Percentiles rank a stretch among this genome's conserved stretches.
Conservation (phyloP, 208 protist genomes). For the Leishmania lainsoni region DNA sequence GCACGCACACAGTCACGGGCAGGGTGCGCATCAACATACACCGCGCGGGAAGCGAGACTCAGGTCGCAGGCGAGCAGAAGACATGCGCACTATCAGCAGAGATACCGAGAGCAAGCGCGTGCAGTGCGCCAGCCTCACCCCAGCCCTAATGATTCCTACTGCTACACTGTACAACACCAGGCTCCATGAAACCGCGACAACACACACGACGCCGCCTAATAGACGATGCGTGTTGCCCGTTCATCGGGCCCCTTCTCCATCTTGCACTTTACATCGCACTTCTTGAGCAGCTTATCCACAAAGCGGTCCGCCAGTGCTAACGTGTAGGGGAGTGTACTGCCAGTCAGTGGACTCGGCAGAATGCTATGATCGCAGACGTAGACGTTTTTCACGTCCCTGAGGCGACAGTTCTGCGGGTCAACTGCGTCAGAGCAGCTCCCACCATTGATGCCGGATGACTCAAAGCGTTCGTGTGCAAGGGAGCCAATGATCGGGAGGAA, state of each 20-base stretch:
- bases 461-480: constrained; percentile 52
- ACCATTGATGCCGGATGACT: constrained; percentile 73
- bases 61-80: neutral
- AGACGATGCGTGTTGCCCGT: constrained; percentile 60
- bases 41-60: neutral
- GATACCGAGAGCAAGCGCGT: neutral
- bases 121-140: neutral
- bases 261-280: constrained; percentile 44
- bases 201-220: constrained; percentile 26
- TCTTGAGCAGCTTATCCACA: constrained; percentile 60
- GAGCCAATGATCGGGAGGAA: constrained; percentile 51
- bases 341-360: constrained; percentile 52
- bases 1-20: neutral
- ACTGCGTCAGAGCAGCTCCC: constrained; percentile 53
- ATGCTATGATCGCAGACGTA: constrained; percentile 82
- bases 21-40: neutral
- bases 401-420: constrained; percentile 54
- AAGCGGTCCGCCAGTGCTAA: constrained; percentile 69
- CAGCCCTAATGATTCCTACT: neutral
- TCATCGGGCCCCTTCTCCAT: constrained; percentile 34
- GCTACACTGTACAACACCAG: neutral
- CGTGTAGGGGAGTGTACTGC: constrained; percentile 67
- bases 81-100: neutral
- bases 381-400: constrained; percentile 64
- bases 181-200: neutral